A percentile compares a stretch with the other conserved stretches of the same genome.
These are phyloP conservation scores for Populus tremula DNA, from an alignment of 345 rosid genomes.

Conservation along the genomic window DNA sequence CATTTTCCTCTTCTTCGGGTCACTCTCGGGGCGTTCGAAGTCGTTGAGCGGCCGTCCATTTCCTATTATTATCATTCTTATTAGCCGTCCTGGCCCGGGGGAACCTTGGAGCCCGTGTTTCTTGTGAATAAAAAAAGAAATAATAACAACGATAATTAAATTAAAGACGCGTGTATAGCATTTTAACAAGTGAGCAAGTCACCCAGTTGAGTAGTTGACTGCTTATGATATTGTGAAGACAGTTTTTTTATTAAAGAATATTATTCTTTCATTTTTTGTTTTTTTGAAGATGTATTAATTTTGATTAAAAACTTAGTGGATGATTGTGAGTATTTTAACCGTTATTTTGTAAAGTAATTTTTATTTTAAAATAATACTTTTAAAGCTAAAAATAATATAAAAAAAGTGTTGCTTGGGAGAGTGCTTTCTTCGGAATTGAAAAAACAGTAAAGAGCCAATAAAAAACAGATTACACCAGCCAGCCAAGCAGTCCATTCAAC, in stretches of 20 bases:
- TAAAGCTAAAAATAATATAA: no score
- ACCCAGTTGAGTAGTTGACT: background rate
- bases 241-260: background rate
- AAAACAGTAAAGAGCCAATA: no score
- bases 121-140: background rate
- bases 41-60: background rate
- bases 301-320: no score
- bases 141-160: no score
- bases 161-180: background rate
- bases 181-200: background rate
- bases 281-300: no score
- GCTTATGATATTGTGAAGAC: background rate
- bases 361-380: no score
- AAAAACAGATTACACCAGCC: no score
- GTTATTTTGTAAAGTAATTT: no score
- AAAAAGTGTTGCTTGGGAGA: no score
- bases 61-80: no score
- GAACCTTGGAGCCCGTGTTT: background rate
- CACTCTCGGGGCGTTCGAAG: slow-evolving; percentile 4
- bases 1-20: slow-evolving; percentile 3
- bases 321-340: no score
- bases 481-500: no score
- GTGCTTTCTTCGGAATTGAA: background rate
- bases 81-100: background rate
- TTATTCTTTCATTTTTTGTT: background rate